These are phyloP conservation scores for Hypoxylon sp. DNA, from an alignment of 2,329 filamentous ascomycete genomes.

Conservation along the genomic window DNA sequence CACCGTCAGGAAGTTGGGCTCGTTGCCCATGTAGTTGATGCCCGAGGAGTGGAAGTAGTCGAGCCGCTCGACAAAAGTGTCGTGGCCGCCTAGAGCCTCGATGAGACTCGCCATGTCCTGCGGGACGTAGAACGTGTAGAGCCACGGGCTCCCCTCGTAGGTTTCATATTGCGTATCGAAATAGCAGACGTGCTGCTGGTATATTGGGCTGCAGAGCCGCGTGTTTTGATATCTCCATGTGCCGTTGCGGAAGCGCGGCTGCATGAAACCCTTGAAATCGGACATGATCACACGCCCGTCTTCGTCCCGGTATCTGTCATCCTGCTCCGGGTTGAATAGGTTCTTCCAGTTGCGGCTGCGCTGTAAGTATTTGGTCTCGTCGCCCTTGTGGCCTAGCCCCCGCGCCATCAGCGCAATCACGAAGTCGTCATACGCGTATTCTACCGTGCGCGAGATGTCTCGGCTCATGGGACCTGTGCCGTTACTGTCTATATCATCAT, in stretches of 20 bases:
- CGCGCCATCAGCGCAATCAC: conserved; percentile 73
- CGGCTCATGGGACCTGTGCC: conserved; percentile 75
- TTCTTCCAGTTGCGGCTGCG: conserved; percentile 78
- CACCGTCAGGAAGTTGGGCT: conserved; percentile 64
- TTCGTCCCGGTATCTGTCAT: conserved; percentile 47
- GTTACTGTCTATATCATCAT: conserved; percentile 71
- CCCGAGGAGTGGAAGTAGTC: conserved; percentile 74
- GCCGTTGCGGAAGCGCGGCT: conserved; percentile 74
- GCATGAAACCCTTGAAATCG: conserved; percentile 76
- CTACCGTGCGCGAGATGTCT: conserved; percentile 78
- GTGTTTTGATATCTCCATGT: conserved; percentile 76
- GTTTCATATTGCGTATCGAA: conserved; percentile 58
- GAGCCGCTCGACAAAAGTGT: conserved; percentile 69
- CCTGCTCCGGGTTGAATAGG: conserved; percentile 65
- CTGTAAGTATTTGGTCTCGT: conserved; percentile 70
- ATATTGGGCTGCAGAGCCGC: conserved; percentile 66
- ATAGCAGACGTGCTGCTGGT: conserved; percentile 63
- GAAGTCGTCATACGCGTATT: conserved; percentile 86
- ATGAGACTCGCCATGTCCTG: conserved; percentile 56
- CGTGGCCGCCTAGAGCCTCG: conserved; percentile 66
- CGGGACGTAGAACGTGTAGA: conserved; percentile 74
- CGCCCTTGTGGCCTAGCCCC: conserved; percentile 63
- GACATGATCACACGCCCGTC: conserved; percentile 49
- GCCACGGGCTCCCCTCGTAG: conserved; percentile 70
- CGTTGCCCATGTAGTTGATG: conserved; percentile 76